Evolutionary conservation across 805 yeast genomes (phyloP).

Genomic region (Saccharomycopsis sp.): DNA sequence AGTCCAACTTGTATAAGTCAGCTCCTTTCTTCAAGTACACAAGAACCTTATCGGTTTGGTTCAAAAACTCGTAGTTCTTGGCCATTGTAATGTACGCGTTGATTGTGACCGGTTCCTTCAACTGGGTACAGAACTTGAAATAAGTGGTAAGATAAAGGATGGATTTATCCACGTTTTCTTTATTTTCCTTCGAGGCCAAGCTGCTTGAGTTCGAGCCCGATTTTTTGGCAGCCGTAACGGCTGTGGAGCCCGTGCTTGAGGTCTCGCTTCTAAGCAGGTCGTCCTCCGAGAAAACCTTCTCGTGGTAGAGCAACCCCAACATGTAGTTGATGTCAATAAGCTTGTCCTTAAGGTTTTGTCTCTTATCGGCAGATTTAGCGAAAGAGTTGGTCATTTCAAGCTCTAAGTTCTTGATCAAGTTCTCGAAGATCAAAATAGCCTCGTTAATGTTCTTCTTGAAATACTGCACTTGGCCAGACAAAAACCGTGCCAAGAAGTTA

Average conservation of each 20-base stretch:
- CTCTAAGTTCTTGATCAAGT: constrained; percentile 42
- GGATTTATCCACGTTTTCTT: constrained; percentile 41
- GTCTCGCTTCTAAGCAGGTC: constrained; percentile 7
- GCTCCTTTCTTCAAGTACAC: constrained; percentile 55
- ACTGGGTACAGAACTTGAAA: constrained; percentile 50
- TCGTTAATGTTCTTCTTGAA: constrained; percentile 71
- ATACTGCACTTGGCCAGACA: constrained; percentile 80
- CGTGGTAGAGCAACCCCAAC: constrained; percentile 68
- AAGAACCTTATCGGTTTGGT: constrained; percentile 56
- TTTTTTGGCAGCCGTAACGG: constrained; percentile 19
- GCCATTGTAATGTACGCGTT: constrained; percentile 68
- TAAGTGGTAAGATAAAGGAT: constrained; percentile 64
- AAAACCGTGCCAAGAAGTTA: constrained; percentile 67
- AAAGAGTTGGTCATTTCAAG: constrained; percentile 1
- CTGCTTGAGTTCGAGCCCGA: constrained; percentile 22
- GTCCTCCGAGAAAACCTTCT: constrained; percentile 30
- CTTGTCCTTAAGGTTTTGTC: constrained; percentile 43
- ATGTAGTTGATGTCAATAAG: constrained; percentile 69
- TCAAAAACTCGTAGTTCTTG: constrained; percentile 59
- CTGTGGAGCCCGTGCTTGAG: constrained; percentile 1
- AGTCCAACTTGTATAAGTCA: constrained; percentile 35
- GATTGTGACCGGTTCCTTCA: constrained; percentile 48
- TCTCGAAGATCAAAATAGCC: constrained; percentile 80
- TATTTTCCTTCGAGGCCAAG: constrained; percentile 25
- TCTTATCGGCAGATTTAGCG: background rate